phyloP scores from a whole-genome alignment of 1,139 yeast genomes.

The Kluyveromyces sp. region DNA sequence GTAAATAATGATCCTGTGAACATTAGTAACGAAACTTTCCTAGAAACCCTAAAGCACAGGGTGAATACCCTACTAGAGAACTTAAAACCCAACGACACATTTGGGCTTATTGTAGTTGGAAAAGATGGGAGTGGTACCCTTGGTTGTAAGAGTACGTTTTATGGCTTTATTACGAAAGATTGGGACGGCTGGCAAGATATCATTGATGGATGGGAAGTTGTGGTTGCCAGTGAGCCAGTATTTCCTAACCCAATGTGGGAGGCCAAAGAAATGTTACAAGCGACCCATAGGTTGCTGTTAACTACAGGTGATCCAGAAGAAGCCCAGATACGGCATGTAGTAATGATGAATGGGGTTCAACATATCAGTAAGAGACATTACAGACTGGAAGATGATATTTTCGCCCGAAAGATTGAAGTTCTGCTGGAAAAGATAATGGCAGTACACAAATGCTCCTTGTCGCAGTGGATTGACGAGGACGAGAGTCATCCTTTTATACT shows the following conservation, averaged over 20 bases:
- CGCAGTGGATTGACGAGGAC: constrained; percentile 2
- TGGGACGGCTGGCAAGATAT: constrained; percentile 56
- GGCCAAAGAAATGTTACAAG: constrained; percentile 9
- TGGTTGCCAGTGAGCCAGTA: constrained; percentile 3
- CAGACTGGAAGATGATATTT: neutral
- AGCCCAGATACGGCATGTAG: constrained; percentile 8
- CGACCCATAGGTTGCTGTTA: constrained; percentile 13
- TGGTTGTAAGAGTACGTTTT: constrained; percentile 40
- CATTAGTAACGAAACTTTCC: constrained; percentile 32
- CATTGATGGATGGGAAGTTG: constrained; percentile 37
- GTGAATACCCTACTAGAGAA: constrained; percentile 29
- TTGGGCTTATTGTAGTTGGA: constrained; percentile 51
- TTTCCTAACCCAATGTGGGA: constrained; percentile 10
- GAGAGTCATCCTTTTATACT: neutral
- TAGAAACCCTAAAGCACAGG: constrained; percentile 25
- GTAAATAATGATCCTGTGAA: constrained; percentile 30
- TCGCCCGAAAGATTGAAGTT: neutral
- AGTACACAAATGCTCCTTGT: neutral
- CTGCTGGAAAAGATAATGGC: neutral
- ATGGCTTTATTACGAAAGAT: constrained; percentile 43
- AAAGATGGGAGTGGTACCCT: constrained; percentile 34
- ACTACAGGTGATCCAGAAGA: constrained; percentile 8
- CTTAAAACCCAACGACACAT: constrained; percentile 39
- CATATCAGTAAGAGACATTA: neutral
- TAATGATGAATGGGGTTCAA: constrained; percentile 3